Base-by-base conservation (phyloP, 169 alveolate genomes). In the Plasmodium knowlesi region DNA sequence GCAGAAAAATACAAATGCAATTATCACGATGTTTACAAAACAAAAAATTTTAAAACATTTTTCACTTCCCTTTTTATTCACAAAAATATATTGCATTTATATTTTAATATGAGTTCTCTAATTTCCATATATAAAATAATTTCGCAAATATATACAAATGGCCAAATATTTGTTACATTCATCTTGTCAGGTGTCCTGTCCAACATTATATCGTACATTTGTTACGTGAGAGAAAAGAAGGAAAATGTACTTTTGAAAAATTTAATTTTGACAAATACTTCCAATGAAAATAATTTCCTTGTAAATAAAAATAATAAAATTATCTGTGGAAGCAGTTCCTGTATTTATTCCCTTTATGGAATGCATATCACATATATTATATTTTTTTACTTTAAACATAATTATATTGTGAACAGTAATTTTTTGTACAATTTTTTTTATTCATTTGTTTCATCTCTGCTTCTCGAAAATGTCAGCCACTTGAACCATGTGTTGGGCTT, bases 41-140 rank as follows among this genome's bases (percentile, higher is more conserved):
- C 82, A 78, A 89, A 67, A 80, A 89, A 89, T 89, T 89, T 78
- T 89, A 89, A 89, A 89, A 89, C 94, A 19, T 80, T 89, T 25
- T 79, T 89, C 37, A 79, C 94, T 5, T 89, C 94, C 34, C 46
- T 89, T 72, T 89, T 89, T 34, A 89, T 89, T 41, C 94, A 89
- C 79, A 89, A 89, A 79, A 89, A 89, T 89, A 67, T 89, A 67
- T 61, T 89, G 82, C 94, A 89, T 89, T 89, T 89, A 89, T 89
- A 89, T 89, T 89, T 89, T 89, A 89, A 89, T 46, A 89, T 89
- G 94, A 89, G 94, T 32, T 89, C 94, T 14, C 73, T 89, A 79
- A 89, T 79, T 67, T 89, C 94, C 43, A 89, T 89, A 89, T 89
- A 89, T 30, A 89, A 37, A 61, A 22, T 89, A 67, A 79, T 89